These are phyloP conservation scores for Suhomyces wounanorum DNA, from an alignment of 1,139 yeast genomes.

Conservation along the genomic window DNA sequence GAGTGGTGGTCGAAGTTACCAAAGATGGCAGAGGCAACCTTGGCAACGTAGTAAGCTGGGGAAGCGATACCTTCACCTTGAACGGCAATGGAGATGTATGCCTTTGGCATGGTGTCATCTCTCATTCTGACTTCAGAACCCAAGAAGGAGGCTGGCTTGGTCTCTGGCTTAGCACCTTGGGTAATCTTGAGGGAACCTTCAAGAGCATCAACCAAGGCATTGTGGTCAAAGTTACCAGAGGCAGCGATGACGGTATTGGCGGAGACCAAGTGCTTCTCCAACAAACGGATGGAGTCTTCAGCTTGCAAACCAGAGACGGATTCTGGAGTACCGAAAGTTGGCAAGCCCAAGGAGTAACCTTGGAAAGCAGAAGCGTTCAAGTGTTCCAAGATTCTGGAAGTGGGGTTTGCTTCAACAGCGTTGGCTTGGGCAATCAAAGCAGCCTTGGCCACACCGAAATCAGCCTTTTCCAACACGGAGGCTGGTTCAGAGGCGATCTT, in stretches of 20 bases:
- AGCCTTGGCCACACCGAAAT: conserved; percentile 37
- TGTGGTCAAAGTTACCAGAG: conserved; percentile 72
- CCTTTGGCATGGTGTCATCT: conserved; percentile 83
- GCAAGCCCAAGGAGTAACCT: conserved; percentile 76
- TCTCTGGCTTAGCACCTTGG: conserved; percentile 57
- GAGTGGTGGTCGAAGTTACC: conserved; percentile 59
- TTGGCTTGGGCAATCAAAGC: conserved; percentile 43
- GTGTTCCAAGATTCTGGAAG: conserved; percentile 63
- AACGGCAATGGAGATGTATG: conserved; percentile 73
- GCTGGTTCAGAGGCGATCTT: conserved; percentile 38
- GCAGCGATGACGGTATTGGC: conserved; percentile 71
- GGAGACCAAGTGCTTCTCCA: conserved; percentile 57
- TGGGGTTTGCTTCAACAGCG: conserved; percentile 48
- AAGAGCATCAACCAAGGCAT: conserved; percentile 63
- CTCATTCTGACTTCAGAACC: conserved; percentile 87
- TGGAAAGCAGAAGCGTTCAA: conserved; percentile 82
- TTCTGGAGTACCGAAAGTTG: conserved; percentile 71
- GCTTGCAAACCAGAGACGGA: conserved; percentile 57
- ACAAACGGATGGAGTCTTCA: conserved; percentile 59
- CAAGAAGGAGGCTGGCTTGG: conserved; percentile 61
- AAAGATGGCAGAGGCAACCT: conserved; percentile 72
- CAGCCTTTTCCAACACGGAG: conserved; percentile 35
- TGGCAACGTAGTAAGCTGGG: conserved; percentile 65
- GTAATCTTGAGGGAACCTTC: conserved; percentile 51
- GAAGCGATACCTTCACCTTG: conserved; percentile 67